A percentile compares a stretch with the other conserved stretches of the same genome.
Conservation (phyloP, 306 rosid genomes). For the Prunus davidiana region DNA sequence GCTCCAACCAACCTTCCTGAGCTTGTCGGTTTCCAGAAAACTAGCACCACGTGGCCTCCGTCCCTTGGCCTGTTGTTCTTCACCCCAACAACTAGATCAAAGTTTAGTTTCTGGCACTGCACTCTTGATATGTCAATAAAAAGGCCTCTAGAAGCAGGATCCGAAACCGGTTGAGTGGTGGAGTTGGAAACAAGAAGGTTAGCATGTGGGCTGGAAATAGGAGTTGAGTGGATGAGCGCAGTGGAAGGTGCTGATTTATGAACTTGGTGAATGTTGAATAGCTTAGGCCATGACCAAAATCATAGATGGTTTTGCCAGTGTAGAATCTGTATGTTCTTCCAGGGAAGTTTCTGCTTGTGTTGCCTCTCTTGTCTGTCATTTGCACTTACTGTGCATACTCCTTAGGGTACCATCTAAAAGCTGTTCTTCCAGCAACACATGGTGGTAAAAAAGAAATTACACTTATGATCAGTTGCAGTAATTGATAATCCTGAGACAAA, state of each 20-base stretch:
- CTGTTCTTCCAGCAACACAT: conserved; percentile 56
- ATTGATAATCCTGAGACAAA: too few relatives aligned
- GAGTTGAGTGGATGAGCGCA: conserved; percentile 24
- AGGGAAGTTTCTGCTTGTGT: conserved; percentile 45
- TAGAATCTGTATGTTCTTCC: conserved; percentile 76
- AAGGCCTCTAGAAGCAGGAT: conserved; percentile 9
- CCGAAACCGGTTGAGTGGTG: neutral
- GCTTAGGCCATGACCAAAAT: conserved; percentile 68
- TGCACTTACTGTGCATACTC: conserved; percentile 61
- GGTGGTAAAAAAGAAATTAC: neutral
- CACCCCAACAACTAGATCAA: conserved; percentile 37
- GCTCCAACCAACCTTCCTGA: conserved; percentile 29
- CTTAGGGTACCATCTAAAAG: conserved; percentile 79
- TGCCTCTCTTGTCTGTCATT: conserved; percentile 76
- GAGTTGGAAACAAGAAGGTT: conserved; percentile 21
- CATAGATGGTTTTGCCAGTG: conserved; percentile 46
- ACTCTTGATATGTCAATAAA: conserved; percentile 43
- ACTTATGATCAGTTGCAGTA: neutral
- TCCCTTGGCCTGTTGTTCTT: conserved; percentile 51
- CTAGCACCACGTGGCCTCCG: conserved; percentile 50
- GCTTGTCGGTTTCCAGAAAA: conserved; percentile 42
- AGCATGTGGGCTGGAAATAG: conserved; percentile 9
- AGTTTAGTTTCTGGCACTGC: conserved; percentile 33
- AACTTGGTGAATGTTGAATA: conserved; percentile 49
- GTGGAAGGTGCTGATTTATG: conserved; percentile 49